These are phyloP conservation scores for Dioscorea alata DNA, from an alignment of 106 monocot species.

Conservation along the genomic window DNA sequence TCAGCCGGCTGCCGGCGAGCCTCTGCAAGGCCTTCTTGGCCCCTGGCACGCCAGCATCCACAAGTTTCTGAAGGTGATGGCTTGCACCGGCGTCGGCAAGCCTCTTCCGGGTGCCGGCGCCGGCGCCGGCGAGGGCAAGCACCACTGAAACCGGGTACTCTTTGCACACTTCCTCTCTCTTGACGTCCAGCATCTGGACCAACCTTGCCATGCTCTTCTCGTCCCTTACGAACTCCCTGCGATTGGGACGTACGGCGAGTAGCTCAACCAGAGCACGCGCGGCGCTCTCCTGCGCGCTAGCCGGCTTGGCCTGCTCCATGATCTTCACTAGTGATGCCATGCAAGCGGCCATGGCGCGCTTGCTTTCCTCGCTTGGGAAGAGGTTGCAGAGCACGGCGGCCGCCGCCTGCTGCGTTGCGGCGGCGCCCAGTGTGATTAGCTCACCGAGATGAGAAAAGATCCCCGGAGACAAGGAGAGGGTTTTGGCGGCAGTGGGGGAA, in stretches of 20 bases:
- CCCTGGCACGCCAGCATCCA: conserved; percentile 55
- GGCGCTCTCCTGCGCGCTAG: conserved; percentile 53
- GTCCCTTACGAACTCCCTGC: conserved; percentile 50
- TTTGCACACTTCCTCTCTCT: conserved; percentile 44
- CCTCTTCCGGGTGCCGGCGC: conserved; percentile 42
- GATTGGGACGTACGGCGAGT: conserved; percentile 36
- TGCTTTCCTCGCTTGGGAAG: conserved; percentile 45
- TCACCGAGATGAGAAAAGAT: conserved; percentile 56
- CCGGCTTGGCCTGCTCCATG: conserved; percentile 57
- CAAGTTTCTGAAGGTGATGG: conserved; percentile 61
- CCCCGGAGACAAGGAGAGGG: conserved; percentile 19
- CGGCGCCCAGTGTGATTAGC: conserved; percentile 30
- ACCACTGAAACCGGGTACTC: conserved; percentile 42
- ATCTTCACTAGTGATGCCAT: conserved; percentile 60
- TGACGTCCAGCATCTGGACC: conserved; percentile 63
- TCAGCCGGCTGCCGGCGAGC: conserved; percentile 52
- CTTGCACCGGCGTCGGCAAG: conserved; percentile 49
- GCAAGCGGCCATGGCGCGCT: conserved; percentile 44
- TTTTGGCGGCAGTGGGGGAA: conserved; percentile 23
- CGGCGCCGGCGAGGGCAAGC: conserved; percentile 30
- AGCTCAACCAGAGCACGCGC: conserved; percentile 36
- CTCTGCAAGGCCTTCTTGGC: conserved; percentile 76
- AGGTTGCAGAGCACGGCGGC: conserved; percentile 41
- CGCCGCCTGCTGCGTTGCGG: conserved; percentile 26
- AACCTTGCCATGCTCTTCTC: conserved; percentile 73